Percentiles rank a stretch among this genome's conserved stretches.
Conservation (phyloP, 441 rosid species). For the Aquilaria agallochum region DNA sequence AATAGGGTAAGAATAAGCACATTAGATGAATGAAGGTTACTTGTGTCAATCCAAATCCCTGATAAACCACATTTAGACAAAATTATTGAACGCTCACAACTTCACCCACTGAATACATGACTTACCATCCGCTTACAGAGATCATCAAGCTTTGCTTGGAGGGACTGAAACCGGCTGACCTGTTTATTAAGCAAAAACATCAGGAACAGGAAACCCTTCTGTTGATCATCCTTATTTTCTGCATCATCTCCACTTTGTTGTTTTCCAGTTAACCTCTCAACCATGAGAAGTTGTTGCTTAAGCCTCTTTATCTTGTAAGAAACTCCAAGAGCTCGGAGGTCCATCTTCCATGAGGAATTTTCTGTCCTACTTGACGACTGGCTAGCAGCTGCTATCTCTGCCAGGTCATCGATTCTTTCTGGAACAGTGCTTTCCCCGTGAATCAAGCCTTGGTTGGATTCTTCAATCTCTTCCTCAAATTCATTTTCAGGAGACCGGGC, state of each 20-base stretch:
- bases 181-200: slow-evolving; percentile 73
- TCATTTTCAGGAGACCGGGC: slow-evolving; percentile 60
- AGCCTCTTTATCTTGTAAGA: slow-evolving; percentile 90
- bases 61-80: no score
- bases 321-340: slow-evolving; percentile 86
- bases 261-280: slow-evolving; percentile 70
- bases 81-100: no score
- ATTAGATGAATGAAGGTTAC: no score
- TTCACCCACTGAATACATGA: background rate
- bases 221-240: slow-evolving; percentile 30
- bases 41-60: no score
- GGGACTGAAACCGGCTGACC: slow-evolving; percentile 73
- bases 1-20: background rate
- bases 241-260: slow-evolving; percentile 39
- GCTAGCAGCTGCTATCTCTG: slow-evolving; percentile 22
- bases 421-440: slow-evolving; percentile 29
- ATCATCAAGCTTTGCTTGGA: slow-evolving; percentile 78
- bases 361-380: slow-evolving; percentile 27
- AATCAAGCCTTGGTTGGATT: slow-evolving; percentile 22
- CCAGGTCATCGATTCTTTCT: slow-evolving; percentile 19
- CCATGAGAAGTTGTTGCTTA: slow-evolving; percentile 81
- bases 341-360: slow-evolving; percentile 63
- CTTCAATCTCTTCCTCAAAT: slow-evolving; percentile 34
- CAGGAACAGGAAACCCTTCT: slow-evolving; percentile 34
- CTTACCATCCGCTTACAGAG: slow-evolving; percentile 88